Base-by-base conservation (phyloP, 352 stramenopile genomes). In the Aphanomyces cochlioides region DNA sequence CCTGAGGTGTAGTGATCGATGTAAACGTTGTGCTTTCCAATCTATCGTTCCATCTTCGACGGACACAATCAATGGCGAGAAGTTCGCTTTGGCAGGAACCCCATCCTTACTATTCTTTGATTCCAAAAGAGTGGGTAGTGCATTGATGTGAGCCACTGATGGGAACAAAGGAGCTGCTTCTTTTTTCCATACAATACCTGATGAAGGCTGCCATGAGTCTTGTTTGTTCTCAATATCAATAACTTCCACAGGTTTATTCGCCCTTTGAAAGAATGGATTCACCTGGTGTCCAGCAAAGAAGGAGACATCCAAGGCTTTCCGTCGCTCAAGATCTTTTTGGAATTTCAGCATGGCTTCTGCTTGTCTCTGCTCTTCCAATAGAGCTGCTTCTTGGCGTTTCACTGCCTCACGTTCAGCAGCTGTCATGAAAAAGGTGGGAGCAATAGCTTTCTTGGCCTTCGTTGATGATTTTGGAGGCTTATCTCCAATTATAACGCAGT, bases 261-360 rank as follows among this genome's bases (percentile, higher is more conserved):
- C 13, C 5, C 39, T 59, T 47, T 70, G 64, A 47, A 70, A 70
- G 47, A 70, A 70, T 19, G 64, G 64, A 39, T 70, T 70, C 19
- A 70, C 64, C 36, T 53, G 45, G 34, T 41, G 53, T n/a, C 47
- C 21, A 19, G 64, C 64, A 47, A 59, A 70, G 15, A 70, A 70
- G 3, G 64, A 19, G 21, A 70, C 53, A 41, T 70, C 64, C 10
- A 70, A 37, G 6, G 64, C 64, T 34, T 70, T 70, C 19, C 64
- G 48, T 10, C 53, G 53, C 13, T 70, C 64, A 12, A 70, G 5
- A 28, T 70, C 64, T n/a, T 39, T 38, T n/a, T 70, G 64, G 19
- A 70, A 70, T 36, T 70, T 70, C 17, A 70, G 19, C 19, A 70
- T 19, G n/a, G 64, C 54, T 63, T 70, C 47, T 19, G 37, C 34